Conservation (phyloP, 2,329 filamentous ascomycete genomes). For the Mycosphaerella arachidis region DNA sequence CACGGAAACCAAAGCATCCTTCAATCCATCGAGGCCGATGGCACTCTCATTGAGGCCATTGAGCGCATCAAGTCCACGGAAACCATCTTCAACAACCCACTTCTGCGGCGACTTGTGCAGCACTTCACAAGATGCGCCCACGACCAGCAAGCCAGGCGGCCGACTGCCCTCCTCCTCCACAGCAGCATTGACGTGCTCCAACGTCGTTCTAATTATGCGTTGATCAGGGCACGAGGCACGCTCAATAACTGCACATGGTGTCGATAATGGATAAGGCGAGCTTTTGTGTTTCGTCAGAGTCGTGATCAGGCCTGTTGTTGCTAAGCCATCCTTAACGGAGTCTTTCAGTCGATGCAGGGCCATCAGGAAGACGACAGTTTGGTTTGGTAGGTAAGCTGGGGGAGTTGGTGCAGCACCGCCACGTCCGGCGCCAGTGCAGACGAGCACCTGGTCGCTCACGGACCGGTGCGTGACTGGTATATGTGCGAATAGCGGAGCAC, state of each 20-base stretch:
- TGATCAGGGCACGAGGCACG: slow-evolving; percentile 92
- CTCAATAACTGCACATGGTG: slow-evolving; percentile 89
- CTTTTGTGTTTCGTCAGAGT: slow-evolving; percentile 56
- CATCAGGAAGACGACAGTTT: slow-evolving; percentile 94
- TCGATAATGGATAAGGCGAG: slow-evolving; percentile 52
- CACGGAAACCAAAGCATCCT: slow-evolving; percentile 23
- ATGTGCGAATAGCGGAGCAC: slow-evolving; percentile 79
- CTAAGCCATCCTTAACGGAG: not conserved
- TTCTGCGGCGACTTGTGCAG: slow-evolving; percentile 59
- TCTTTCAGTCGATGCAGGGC: slow-evolving; percentile 77
- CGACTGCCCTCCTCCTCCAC: slow-evolving; percentile 85
- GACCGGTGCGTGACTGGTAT: slow-evolving; percentile 86
- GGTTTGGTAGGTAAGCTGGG: slow-evolving; percentile 68
- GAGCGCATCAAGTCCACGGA: slow-evolving; percentile 63
- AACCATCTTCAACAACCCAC: slow-evolving; percentile 87
- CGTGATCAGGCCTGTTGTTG: slow-evolving; percentile 51
- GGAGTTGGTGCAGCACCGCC: slow-evolving; percentile 80
- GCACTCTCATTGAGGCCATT: slow-evolving; percentile 30
- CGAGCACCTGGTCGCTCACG: slow-evolving; percentile 84
- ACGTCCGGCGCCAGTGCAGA: slow-evolving; percentile 94
- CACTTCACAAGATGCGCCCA: slow-evolving; percentile 78
- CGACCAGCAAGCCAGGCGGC: slow-evolving; percentile 81
- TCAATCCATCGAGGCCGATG: slow-evolving; percentile 28
- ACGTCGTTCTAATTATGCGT: slow-evolving; percentile 80
- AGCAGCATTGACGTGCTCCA: slow-evolving; percentile 72